Evolutionary conservation across 352 stramenopile genomes (phyloP), one percentile per base, ranked within the genome.

Genomic region (Pythium scleroteichum): DNA sequence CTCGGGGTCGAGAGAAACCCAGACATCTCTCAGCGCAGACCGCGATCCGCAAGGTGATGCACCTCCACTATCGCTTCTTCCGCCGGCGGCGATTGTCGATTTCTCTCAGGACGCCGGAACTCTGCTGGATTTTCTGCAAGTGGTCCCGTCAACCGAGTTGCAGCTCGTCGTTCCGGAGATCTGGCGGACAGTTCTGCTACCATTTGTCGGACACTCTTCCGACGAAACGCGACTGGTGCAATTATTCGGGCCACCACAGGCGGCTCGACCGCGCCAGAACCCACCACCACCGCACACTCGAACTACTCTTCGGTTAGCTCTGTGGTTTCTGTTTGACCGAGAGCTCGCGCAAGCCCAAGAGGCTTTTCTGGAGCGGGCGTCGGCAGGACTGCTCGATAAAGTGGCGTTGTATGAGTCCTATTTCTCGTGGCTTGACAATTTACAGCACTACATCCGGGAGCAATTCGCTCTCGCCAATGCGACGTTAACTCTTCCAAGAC

Each of bases 401-500:
- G 42, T 38, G 53, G 53, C 42, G 9, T 38, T 61, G 26, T 61
- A 61, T 27, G 41, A 46, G 42, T 61, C 53, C 17, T 61, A 47
- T 53, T 61, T 45, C 35, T 22, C 42, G 2, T 61, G 41, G 53
- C 53, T 61, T n/a, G 45, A 45, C 42, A 12, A 24, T 20, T 39
- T 61, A 8, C 20, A 52, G 3, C 53, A 46, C 10, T 19, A 26
- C 12, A 20, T 61, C 27, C n/a, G 53, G 12, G 23, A 22, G 10
- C 46, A 51, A 33, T 27, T 61, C 13, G 20, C 41, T 17, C 6
- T 12, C 10, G 51, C 41, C 14, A n/a, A 35, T 20, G 6, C 42
- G 6, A 39, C 7, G n/a, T 7, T 17, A 0, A 53, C 27, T 24
- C 41, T 61, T 7, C 2, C 42, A 12, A 22, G 16, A 2, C 32